phyloP scores from a whole-genome alignment of 1,284 basidiomycete species.

The Entoloma clypeatum region DNA sequence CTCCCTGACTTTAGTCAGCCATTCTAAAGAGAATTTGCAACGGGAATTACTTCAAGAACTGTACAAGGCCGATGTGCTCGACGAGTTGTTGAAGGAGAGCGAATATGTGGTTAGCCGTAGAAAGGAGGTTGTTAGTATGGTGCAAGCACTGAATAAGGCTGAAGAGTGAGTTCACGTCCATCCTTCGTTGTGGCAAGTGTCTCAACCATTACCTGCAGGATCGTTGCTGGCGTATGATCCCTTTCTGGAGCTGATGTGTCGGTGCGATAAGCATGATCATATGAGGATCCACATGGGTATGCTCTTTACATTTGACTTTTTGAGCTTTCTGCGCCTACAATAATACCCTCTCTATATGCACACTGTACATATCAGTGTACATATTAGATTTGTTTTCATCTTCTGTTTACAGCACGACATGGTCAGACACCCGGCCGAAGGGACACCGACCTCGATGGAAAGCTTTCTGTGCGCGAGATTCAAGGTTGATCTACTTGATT shows the following conservation, averaged over 20 bases:
- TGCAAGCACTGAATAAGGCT: slow-evolving; percentile 85
- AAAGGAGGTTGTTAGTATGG: slow-evolving; percentile 88
- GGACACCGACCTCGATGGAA: no score
- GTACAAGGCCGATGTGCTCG: slow-evolving; percentile 89
- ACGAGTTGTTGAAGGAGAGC: slow-evolving; percentile 90
- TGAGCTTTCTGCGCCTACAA: slow-evolving; percentile 19
- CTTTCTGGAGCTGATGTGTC: slow-evolving; percentile 2
- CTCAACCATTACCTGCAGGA: slow-evolving; percentile 18
- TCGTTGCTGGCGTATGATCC: slow-evolving; percentile 29
- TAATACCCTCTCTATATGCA: slow-evolving; percentile 27
- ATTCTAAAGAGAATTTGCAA: slow-evolving; percentile 91
- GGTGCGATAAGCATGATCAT: slow-evolving; percentile 7
- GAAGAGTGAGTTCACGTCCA: slow-evolving; percentile 66
- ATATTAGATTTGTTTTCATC: slow-evolving; percentile 17
- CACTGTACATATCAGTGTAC: no score
- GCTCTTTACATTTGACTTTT: slow-evolving; percentile 8
- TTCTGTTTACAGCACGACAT: no score
- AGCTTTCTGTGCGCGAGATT: no score
- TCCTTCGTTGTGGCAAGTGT: slow-evolving; percentile 1
- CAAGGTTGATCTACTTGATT: no score
- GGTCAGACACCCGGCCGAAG: no score
- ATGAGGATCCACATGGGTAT: slow-evolving; percentile 12
- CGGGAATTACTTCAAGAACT: slow-evolving; percentile 85
- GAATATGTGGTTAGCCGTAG: slow-evolving; percentile 80
- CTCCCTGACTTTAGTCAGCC: slow-evolving; percentile 88